Conservation (phyloP, 768 basidiomycete species). For the Boletus sp. region DNA sequence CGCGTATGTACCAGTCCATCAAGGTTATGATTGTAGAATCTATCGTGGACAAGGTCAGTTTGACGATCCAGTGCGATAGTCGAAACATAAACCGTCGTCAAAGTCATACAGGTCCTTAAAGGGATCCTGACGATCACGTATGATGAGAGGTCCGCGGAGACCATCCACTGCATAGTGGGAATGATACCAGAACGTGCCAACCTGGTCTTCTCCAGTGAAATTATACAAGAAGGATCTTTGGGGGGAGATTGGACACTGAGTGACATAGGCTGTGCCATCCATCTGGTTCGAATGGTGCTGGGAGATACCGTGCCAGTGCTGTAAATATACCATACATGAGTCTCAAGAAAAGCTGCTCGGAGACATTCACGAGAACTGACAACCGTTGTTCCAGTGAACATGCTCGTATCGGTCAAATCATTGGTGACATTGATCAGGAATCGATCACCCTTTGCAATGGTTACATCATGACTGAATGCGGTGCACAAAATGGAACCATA, state of each 20-base stretch:
- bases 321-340: slow-evolving; percentile 6
- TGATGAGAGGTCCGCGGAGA: too few relatives aligned
- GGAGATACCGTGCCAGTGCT: slow-evolving; percentile 31
- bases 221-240: slow-evolving; percentile 36
- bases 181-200: slow-evolving; percentile 42
- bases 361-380: slow-evolving; percentile 11
- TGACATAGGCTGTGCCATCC: slow-evolving; percentile 38
- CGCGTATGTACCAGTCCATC: background rate
- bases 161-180: background rate
- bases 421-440: slow-evolving; percentile 19
- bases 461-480: background rate
- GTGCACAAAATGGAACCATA: background rate
- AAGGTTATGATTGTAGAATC: background rate
- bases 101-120: slow-evolving; percentile 12
- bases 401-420: slow-evolving; percentile 19
- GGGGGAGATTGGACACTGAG: slow-evolving; percentile 40
- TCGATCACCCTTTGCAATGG: slow-evolving; percentile 13
- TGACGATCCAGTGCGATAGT: background rate
- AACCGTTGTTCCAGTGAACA: slow-evolving; percentile 21
- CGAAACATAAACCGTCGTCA: slow-evolving; percentile 19
- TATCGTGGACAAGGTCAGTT: background rate
- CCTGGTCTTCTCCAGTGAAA: slow-evolving; percentile 31
- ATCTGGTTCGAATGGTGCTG: slow-evolving; percentile 22
- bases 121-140: too few relatives aligned
- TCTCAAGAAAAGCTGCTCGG: too few relatives aligned